Evolutionary conservation across 495 filamentous ascomycete species (phyloP).

Genomic region (Clavariopsis aquatica): DNA sequence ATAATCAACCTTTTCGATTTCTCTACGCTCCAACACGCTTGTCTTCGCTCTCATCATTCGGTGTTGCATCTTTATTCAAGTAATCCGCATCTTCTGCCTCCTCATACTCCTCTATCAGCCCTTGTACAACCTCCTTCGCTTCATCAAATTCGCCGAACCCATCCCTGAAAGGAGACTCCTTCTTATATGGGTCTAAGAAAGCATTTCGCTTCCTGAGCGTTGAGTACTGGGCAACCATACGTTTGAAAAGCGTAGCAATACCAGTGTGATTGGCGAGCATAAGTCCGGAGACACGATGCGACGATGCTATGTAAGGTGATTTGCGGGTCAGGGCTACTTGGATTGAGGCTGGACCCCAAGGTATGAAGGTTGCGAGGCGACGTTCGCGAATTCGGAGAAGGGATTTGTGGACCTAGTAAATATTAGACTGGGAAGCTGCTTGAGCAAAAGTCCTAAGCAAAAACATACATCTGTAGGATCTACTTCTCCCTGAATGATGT

Average conservation of each 20-base stretch:
- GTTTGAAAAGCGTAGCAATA: slow-evolving; percentile 93
- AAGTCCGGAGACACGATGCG: slow-evolving; percentile 89
- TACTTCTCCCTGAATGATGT: slow-evolving; percentile 97
- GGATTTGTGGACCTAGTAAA: slow-evolving; percentile 78
- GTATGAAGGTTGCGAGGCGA: slow-evolving; percentile 91
- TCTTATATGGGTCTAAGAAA: slow-evolving; percentile 93
- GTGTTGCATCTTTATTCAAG: slow-evolving; percentile 47
- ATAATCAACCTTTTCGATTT: not conserved
- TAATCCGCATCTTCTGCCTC: slow-evolving; percentile 89
- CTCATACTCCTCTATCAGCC: slow-evolving; percentile 91
- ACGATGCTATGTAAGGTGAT: slow-evolving; percentile 85
- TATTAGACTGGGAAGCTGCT: slow-evolving; percentile 2
- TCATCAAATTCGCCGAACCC: slow-evolving; percentile 95
- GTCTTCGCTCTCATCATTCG: slow-evolving; percentile 19
- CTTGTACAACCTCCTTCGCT: slow-evolving; percentile 81
- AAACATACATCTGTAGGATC: slow-evolving; percentile 84
- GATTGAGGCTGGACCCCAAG: slow-evolving; percentile 98
- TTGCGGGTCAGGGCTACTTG: slow-evolving; percentile 96
- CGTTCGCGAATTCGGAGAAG: slow-evolving; percentile 94
- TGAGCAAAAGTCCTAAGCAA: not conserved
- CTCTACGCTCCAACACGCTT: slow-evolving; percentile 20
- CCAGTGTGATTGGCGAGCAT: slow-evolving; percentile 99
- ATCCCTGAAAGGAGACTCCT: slow-evolving; percentile 86
- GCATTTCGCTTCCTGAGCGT: slow-evolving; percentile 93
- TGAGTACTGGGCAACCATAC: slow-evolving; percentile 87